Evolutionary conservation across 192 early-diverging fungal genomes (phyloP).

Genomic region (Oehlia diaphana): DNA sequence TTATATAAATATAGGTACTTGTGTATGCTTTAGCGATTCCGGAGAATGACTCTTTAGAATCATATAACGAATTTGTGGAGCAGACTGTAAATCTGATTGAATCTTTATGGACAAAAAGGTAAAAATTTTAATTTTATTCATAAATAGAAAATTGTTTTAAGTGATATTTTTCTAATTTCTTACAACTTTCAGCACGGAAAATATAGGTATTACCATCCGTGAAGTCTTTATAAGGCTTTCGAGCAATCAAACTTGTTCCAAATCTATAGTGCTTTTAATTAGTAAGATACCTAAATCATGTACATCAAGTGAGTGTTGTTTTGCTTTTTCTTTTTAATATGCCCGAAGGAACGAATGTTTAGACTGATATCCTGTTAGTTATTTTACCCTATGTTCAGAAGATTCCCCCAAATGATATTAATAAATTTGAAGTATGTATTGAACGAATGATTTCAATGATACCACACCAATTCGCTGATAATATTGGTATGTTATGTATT

Average conservation of each 20-base stretch:
- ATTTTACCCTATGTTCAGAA: conserved; percentile 13
- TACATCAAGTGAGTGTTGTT: not conserved
- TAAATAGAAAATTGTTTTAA: not conserved
- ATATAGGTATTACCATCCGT: not conserved
- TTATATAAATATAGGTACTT: not conserved
- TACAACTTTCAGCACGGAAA: not conserved
- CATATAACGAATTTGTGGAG: not conserved
- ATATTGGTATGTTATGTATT: not conserved
- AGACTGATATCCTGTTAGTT: not conserved
- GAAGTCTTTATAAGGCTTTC: conserved; percentile 11
- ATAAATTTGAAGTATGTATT: not conserved
- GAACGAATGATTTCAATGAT: conserved; percentile 14
- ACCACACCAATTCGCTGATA: not conserved
- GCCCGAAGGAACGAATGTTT: not conserved
- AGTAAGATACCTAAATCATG: conserved; percentile 6
- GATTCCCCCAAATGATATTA: not conserved
- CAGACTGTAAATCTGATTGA: conserved; percentile 3
- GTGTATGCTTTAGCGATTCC: not conserved
- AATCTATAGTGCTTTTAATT: not conserved
- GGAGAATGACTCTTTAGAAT: not conserved
- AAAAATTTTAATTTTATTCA: not conserved
- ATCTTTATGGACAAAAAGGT: not conserved
- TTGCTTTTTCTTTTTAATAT: not conserved
- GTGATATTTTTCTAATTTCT: not conserved
- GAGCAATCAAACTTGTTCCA: not conserved